These are phyloP conservation scores for Neurospora sp. DNA, from an alignment of 495 filamentous ascomycete species.

Conservation along the genomic window DNA sequence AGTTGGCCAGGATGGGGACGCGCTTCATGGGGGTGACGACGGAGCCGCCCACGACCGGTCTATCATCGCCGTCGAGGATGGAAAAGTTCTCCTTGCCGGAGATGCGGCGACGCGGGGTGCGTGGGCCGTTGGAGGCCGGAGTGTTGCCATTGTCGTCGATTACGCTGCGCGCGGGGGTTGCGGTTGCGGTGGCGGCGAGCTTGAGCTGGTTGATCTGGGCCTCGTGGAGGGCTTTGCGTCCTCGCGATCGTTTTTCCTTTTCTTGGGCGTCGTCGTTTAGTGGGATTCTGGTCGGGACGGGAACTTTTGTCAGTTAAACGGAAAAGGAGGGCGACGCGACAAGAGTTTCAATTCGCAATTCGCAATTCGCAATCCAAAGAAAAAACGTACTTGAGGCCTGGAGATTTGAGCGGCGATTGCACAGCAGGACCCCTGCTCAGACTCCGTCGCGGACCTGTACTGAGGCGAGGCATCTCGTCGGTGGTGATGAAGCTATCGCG, in stretches of 20 bases:
- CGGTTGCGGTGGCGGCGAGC: slow-evolving; percentile 54
- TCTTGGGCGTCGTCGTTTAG: slow-evolving; percentile 93
- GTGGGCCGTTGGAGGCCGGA: slow-evolving; percentile 44
- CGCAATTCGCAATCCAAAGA: slow-evolving; percentile 49
- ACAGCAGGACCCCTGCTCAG: slow-evolving; percentile 37
- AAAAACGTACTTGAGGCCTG: slow-evolving; percentile 34
- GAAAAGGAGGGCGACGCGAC: not conserved
- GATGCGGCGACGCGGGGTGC: slow-evolving; percentile 41
- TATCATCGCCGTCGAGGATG: slow-evolving; percentile 42
- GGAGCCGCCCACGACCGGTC: slow-evolving; percentile 48
- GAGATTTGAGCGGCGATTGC: not conserved
- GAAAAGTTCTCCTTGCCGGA: slow-evolving; percentile 46
- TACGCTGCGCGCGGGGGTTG: slow-evolving; percentile 63
- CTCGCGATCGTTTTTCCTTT: slow-evolving; percentile 79
- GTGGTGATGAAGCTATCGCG: slow-evolving; percentile 2
- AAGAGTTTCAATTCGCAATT: slow-evolving; percentile 4
- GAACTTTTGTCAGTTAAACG: not conserved
- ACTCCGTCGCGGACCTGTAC: slow-evolving; percentile 46
- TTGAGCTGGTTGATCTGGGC: slow-evolving; percentile 86
- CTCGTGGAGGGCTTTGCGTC: slow-evolving; percentile 79
- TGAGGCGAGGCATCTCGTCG: slow-evolving; percentile 62
- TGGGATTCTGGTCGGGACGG: slow-evolving; percentile 51
- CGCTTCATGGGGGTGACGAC: slow-evolving; percentile 94
- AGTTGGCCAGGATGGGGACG: slow-evolving; percentile 90
- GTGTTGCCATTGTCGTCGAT: slow-evolving; percentile 44